A percentile compares a stretch with the other conserved stretches of the same genome.
phyloP scores from a whole-genome alignment of 331 rosid genomes.

The Acacia pycnantha region DNA sequence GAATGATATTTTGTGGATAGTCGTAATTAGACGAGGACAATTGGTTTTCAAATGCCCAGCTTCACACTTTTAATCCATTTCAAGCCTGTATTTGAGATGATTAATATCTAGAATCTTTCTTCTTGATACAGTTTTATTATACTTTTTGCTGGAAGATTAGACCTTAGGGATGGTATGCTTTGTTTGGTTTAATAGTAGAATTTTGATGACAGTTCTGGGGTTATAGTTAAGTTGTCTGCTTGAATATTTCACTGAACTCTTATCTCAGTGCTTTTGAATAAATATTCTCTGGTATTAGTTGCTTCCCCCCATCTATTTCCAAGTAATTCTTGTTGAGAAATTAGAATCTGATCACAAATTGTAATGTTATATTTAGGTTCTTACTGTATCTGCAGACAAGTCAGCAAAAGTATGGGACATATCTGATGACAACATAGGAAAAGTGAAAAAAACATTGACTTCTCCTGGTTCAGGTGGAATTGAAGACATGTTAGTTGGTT shows the following conservation, averaged over 20 bases:
- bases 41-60: neutral
- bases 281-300: neutral
- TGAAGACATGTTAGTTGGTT: conserved; percentile 94
- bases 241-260: neutral
- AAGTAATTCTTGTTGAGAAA: neutral
- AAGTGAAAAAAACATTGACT: conserved; percentile 67
- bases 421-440: conserved; percentile 75
- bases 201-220: neutral
- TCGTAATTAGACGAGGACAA: neutral
- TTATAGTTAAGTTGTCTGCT: neutral
- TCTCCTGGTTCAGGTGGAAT: conserved; percentile 80
- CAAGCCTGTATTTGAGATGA: conserved; percentile 16
- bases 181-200: neutral
- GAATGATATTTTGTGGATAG: neutral
- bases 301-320: neutral
- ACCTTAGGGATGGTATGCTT: conserved; percentile 7
- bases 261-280: conserved; percentile 9
- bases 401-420: conserved; percentile 90
- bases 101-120: conserved; percentile 6
- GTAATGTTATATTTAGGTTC: conserved; percentile 51
- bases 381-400: conserved; percentile 95
- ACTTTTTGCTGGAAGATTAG: neutral
- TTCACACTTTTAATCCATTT: neutral
- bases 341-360: conserved; percentile 31
- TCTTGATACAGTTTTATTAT: conserved; percentile 9